Evolutionary conservation across 2,329 filamentous ascomycete genomes (phyloP), one percentile per base, ranked within the genome.

Genomic region (Geosmithia flava): DNA sequence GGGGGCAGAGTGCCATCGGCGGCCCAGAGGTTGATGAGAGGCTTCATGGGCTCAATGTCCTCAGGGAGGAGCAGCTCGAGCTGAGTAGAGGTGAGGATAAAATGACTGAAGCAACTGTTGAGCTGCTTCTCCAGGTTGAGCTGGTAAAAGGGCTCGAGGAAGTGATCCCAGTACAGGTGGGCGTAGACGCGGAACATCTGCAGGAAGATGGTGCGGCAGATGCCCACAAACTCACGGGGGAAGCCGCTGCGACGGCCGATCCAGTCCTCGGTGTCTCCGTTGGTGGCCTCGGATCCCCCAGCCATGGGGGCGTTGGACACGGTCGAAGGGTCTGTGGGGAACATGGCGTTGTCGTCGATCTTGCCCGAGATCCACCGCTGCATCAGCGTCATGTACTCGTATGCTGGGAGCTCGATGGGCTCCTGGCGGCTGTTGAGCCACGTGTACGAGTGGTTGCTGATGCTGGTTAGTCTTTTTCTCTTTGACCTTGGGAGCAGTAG

Each of bases 101-200:
- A 90, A 66, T 89, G 84, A 50, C 83, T 84, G 62, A 89, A 89
- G 65, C 84, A 87, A 63, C 83, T 87, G 70, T 89, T 89, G 52
- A 89, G 73, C 56, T 85, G 81, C 62, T 86, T 83, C 62, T 83
- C 80, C 11, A 83, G 69, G 66, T 82, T 85, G 52, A 89, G 74
- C 62, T 87, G 81, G 68, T 85, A 88, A 66, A 87, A 87, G 4
- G 83, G 83, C 55, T 86, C 82, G 53, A 82, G 68, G 66, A 85
- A 97, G 66, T 96, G 90, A 49, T 87, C 85, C 76, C 93, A 95
- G 72, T 96, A 97, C 51, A 97, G 80, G 67, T 96, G 90, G 44
- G 91, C 84, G 61, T 96, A 96, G 56, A 95, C 89, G 51, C 90
- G 84, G 74, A 96, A 95, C 82, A 96, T 95, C 67, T 95, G 90